A percentile compares a stretch with the other conserved stretches of the same genome.
These are phyloP conservation scores for Zymoseptoria tritici DNA, from an alignment of 2,329 filamentous ascomycete species.

Conservation along the genomic window DNA sequence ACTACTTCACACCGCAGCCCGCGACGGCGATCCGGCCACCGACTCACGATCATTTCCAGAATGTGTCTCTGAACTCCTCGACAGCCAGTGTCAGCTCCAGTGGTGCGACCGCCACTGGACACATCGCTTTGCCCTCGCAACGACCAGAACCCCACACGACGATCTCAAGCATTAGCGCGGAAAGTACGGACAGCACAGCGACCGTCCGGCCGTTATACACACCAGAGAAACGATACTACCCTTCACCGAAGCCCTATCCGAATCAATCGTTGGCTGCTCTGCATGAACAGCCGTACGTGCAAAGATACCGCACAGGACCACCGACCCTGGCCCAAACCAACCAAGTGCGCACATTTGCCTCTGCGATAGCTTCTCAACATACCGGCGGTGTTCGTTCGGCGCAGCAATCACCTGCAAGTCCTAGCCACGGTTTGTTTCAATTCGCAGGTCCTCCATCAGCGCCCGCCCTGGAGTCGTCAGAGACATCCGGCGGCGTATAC, in stretches of 20 bases:
- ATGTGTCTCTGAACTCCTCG: not conserved
- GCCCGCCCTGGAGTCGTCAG: slow-evolving; percentile 26
- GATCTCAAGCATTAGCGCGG: slow-evolving; percentile 36
- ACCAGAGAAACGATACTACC: slow-evolving; percentile 13
- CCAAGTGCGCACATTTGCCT: slow-evolving; percentile 34
- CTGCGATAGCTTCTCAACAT: slow-evolving; percentile 36
- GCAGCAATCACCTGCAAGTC: slow-evolving; percentile 41
- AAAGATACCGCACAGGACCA: not conserved
- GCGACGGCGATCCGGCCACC: slow-evolving; percentile 1
- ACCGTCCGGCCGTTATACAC: slow-evolving; percentile 26
- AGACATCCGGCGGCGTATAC: slow-evolving; percentile 35
- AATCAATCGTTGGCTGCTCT: slow-evolving; percentile 45
- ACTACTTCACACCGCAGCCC: slow-evolving; percentile 10
- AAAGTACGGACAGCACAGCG: slow-evolving; percentile 32
- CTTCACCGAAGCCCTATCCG: slow-evolving; percentile 35
- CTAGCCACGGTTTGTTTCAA: slow-evolving; percentile 39
- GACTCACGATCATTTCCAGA: slow-evolving; percentile 1
- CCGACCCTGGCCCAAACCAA: slow-evolving; percentile 29
- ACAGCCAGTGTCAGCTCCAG: slow-evolving; percentile 6
- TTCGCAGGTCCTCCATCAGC: slow-evolving; percentile 23
- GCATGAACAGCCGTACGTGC: slow-evolving; percentile 39
- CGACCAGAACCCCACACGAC: slow-evolving; percentile 35
- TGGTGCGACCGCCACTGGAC: slow-evolving; percentile 16
- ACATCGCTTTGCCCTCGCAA: slow-evolving; percentile 14
- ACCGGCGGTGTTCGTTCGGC: slow-evolving; percentile 35